Percentiles rank a stretch among this genome's conserved stretches.
Evolutionary conservation across 495 filamentous ascomycete species (phyloP).

Genomic region (Penicillium malachiteum): DNA sequence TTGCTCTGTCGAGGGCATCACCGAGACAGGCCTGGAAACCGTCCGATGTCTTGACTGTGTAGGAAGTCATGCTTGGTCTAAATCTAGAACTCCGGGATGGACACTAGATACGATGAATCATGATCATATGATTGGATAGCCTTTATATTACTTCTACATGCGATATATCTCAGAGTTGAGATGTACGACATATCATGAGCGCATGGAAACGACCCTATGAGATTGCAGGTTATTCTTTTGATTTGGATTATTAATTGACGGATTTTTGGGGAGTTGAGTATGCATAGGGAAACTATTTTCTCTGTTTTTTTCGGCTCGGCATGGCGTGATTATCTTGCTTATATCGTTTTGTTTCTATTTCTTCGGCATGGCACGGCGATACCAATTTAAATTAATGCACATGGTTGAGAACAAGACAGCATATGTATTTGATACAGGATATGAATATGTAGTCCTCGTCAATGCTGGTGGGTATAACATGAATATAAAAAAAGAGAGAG

Average conservation of each 20-base stretch:
- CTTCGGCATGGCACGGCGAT: conserved; percentile 17
- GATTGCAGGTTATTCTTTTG: background rate
- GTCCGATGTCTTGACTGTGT: conserved; percentile 43
- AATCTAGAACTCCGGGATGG: conserved; percentile 11
- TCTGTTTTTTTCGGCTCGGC: background rate
- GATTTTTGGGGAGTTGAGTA: background rate
- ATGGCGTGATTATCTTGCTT: background rate
- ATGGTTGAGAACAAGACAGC: background rate
- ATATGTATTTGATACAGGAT: conserved; percentile 5
- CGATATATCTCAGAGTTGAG: no score
- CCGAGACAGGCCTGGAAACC: conserved; percentile 37
- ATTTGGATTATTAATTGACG: background rate
- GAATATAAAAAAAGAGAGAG: background rate
- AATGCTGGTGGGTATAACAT: conserved; percentile 18
- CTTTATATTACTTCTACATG: no score
- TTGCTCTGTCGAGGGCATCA: conserved; percentile 45
- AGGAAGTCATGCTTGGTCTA: conserved; percentile 12
- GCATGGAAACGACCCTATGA: background rate
- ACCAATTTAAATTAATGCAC: conserved; percentile 14
- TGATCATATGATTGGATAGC: conserved; percentile 3
- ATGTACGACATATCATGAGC: background rate
- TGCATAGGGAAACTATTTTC: background rate
- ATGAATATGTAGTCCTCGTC: background rate
- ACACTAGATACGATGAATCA: conserved; percentile 13
- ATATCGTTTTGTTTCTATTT: background rate